A percentile compares a stretch with the other conserved stretches of the same genome.
Evolutionary conservation across 2,329 filamentous ascomycete species (phyloP).

Genomic region (Onygenales sp.): DNA sequence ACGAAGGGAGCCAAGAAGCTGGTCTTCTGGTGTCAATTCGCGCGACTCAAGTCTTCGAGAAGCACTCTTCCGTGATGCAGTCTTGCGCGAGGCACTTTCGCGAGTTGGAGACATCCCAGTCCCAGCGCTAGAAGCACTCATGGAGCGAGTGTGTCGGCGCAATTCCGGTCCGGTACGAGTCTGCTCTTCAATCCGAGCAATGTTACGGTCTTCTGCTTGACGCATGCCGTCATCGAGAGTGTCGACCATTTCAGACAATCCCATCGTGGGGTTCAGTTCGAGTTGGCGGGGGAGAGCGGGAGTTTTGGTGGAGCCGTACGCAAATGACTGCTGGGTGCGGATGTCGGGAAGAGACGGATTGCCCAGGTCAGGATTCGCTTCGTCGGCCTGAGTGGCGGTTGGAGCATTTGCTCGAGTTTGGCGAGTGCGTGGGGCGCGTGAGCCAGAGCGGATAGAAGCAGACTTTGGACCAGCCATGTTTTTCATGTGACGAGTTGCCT

Average conservation of each 20-base stretch:
- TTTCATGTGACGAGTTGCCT: background rate
- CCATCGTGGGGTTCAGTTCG: constrained; percentile 20
- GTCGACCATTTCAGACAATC: constrained; percentile 23
- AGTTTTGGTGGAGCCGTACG: constrained; percentile 29
- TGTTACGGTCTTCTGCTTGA: constrained; percentile 14
- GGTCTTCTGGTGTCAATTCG: constrained; percentile 14
- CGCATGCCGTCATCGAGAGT: constrained; percentile 24
- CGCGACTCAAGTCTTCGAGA: constrained; percentile 1
- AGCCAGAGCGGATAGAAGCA: background rate
- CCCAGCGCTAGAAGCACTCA: background rate
- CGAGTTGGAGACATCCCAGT: constrained; percentile 1
- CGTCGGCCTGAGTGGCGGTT: background rate
- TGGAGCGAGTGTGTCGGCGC: constrained; percentile 7
- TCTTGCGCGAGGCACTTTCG: background rate
- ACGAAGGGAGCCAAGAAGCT: constrained; percentile 14
- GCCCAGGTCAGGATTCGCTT: constrained; percentile 10
- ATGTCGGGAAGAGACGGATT: constrained; percentile 27
- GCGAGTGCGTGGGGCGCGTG: background rate
- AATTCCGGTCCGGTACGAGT: constrained; percentile 4
- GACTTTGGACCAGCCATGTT: background rate
- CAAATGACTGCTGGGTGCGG: constrained; percentile 30
- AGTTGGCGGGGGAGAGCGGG: constrained; percentile 27
- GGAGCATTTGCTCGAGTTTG: background rate
- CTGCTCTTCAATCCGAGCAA: constrained; percentile 15
- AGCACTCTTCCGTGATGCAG: background rate